Base-by-base conservation (phyloP, 208 protist species). In the Kentomonas sorsogonicus region DNA sequence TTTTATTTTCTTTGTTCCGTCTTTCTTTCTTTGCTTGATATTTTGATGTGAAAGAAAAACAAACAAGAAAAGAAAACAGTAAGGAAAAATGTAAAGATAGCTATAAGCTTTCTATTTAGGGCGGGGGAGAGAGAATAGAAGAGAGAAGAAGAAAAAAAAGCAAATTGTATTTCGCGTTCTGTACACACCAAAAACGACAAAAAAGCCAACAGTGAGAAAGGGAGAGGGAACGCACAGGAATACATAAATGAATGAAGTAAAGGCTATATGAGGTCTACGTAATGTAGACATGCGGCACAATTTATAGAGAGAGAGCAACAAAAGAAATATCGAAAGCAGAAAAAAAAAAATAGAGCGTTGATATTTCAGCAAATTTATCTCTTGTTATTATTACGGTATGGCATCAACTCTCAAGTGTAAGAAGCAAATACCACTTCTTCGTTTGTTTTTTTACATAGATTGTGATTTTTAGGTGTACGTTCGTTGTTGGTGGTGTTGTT, bases 271-370 rank as follows among this genome's bases (percentile, higher is more conserved):
- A 36, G 33, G 33, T 15, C 11, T 5, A 36, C 5, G 33, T 5
- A 36, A 36, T 15, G 11, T 15, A 36, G 11, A 36, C 5, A 36
- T 5, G 7, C 5, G 33, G 7, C 11, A 11, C 33, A 15, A 36
- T 36, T 15, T 36, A n/a, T n/a, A n/a, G n/a, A n/a, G n/a, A n/a
- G n/a, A n/a, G n/a, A n/a, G n/a, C n/a, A n/a, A n/a, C n/a, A n/a
- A n/a, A n/a, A n/a, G n/a, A n/a, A n/a, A n/a, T n/a, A n/a, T n/a
- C n/a, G 10, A 18, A 13, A 39, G 26, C 3, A 15, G 29, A 51
- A 34, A 54, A 27, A 43, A 57, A 59, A 53, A 58, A 33, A 66
- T 59, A 38, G 25, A 16, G n/a, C 13, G 0, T 13, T 18, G 16
- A 18, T 53, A 10, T 55, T 11, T 48, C 15, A 23, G 2, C n/a